Conservation (phyloP, 345 rosid genomes). For the Excoecaria cochinchinensis region DNA sequence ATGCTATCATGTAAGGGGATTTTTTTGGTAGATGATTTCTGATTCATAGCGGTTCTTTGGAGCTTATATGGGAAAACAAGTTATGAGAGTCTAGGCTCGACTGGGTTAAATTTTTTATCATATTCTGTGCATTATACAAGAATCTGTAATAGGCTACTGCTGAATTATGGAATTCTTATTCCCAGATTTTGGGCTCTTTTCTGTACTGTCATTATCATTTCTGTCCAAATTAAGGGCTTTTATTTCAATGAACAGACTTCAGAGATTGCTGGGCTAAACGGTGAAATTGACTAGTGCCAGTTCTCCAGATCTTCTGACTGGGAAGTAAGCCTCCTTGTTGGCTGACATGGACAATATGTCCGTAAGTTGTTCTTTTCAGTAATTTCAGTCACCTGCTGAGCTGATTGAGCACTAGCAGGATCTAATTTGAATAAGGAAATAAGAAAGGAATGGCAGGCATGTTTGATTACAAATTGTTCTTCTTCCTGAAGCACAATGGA, state of each 20-base stretch:
- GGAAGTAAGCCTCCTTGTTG: slow-evolving; percentile 15
- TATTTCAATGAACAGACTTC: neutral
- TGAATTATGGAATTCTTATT: neutral
- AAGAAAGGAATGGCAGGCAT: slow-evolving; percentile 1
- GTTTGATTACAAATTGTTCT: neutral
- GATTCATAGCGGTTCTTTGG: neutral
- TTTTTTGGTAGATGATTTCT: neutral
- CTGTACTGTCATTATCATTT: neutral
- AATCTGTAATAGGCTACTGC: neutral
- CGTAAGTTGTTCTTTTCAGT: slow-evolving; percentile 2
- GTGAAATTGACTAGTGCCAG: slow-evolving; percentile 37
- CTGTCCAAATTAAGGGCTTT: neutral
- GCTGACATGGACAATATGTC: slow-evolving; percentile 37
- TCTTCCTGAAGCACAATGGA: slow-evolving; percentile 5
- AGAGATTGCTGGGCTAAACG: slow-evolving; percentile 16
- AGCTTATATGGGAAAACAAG: neutral
- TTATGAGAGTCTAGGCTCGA: neutral
- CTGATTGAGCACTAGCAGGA: slow-evolving; percentile 4
- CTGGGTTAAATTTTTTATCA: neutral
- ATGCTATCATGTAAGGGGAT: neutral
- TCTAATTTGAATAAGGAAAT: slow-evolving; percentile 6
- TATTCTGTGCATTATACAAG: neutral
- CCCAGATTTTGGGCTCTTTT: neutral
- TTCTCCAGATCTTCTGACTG: slow-evolving; percentile 15
- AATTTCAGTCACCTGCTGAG: slow-evolving; percentile 17